Conservation (phyloP, 345 rosid genomes). For the Schrenkiella parvula region DNA sequence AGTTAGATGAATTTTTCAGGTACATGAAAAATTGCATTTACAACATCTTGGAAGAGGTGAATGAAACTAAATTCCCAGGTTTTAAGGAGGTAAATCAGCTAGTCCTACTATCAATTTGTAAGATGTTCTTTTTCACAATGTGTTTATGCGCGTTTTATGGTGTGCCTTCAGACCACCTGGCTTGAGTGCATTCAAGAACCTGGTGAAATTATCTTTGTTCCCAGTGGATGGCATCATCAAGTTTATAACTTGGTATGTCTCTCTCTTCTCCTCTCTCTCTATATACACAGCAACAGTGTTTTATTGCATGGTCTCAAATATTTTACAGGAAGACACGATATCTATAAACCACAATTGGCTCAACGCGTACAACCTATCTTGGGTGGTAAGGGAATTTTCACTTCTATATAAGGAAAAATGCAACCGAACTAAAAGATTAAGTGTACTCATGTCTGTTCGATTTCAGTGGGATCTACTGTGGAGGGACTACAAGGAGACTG, state of each 20-base stretch:
- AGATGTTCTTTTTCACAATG: neutral
- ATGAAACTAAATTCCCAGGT: slow-evolving; percentile 64
- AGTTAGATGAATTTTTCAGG: slow-evolving; percentile 39
- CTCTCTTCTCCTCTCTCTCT: neutral
- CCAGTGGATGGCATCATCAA: slow-evolving; percentile 99
- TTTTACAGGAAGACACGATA: slow-evolving; percentile 82
- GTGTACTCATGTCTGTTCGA: neutral
- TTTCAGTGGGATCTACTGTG: slow-evolving; percentile 78
- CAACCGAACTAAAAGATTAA: neutral
- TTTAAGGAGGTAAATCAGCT: slow-evolving; percentile 54
- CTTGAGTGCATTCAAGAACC: slow-evolving; percentile 70
- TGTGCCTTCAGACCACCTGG: slow-evolving; percentile 67
- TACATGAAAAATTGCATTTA: slow-evolving; percentile 64
- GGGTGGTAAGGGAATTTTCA: slow-evolving; percentile 64
- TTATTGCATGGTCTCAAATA: neutral
- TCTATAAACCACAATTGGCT: slow-evolving; percentile 97
- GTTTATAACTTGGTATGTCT: slow-evolving; percentile 77
- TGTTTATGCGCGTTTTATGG: neutral
- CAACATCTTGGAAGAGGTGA: slow-evolving; percentile 58
- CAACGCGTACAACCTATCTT: slow-evolving; percentile 71
- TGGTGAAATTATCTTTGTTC: slow-evolving; percentile 77
- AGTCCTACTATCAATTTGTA: slow-evolving; percentile 11
- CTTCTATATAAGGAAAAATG: neutral
- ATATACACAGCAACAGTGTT: neutral
- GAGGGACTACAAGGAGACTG: slow-evolving; percentile 76